Percentiles rank a stretch among this genome's conserved stretches.
Conservation (phyloP, 768 basidiomycete species). For the Cystofilobasidium macerans region DNA sequence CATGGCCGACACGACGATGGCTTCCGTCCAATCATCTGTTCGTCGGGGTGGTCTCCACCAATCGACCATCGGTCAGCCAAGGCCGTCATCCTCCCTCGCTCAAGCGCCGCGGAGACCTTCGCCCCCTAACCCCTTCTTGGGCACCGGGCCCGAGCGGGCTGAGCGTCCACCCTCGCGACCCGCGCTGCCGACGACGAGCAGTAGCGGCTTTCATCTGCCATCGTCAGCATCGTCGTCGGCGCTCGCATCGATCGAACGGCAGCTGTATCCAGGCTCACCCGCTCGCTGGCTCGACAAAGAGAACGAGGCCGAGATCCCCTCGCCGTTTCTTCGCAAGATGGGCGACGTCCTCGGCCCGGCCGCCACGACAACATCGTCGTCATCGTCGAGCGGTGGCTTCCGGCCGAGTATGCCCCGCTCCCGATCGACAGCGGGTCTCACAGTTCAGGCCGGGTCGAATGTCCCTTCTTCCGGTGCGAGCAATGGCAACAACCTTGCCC, state of each 20-base stretch:
- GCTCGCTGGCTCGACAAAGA: slow-evolving; percentile 19
- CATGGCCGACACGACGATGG: background rate
- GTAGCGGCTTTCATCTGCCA: slow-evolving; percentile 1
- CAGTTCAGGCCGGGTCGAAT: background rate
- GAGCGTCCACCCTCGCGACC: slow-evolving; percentile 14
- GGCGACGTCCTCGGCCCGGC: background rate
- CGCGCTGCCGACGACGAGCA: slow-evolving; percentile 10
- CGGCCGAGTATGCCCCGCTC: slow-evolving; percentile 18
- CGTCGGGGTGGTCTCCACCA: no score
- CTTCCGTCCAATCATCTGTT: background rate
- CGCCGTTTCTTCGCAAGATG: slow-evolving; percentile 19
- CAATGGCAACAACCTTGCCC: background rate
- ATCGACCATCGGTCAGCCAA: slow-evolving; percentile 9
- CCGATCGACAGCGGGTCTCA: slow-evolving; percentile 2
- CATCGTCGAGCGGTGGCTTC: background rate
- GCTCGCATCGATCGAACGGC: background rate
- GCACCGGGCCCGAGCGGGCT: background rate
- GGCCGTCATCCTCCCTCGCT: background rate
- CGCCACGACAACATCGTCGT: background rate
- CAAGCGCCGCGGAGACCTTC: slow-evolving; percentile 4
- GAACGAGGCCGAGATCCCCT: slow-evolving; percentile 17
- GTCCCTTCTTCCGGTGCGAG: background rate
- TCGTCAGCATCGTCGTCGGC: slow-evolving; percentile 4
- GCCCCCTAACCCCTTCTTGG: slow-evolving; percentile 7
- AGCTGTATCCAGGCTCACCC: slow-evolving; percentile 18